These are phyloP conservation scores for Ammopiptanthus mongolicus DNA, from an alignment of 306 rosid genomes.

Conservation along the genomic window DNA sequence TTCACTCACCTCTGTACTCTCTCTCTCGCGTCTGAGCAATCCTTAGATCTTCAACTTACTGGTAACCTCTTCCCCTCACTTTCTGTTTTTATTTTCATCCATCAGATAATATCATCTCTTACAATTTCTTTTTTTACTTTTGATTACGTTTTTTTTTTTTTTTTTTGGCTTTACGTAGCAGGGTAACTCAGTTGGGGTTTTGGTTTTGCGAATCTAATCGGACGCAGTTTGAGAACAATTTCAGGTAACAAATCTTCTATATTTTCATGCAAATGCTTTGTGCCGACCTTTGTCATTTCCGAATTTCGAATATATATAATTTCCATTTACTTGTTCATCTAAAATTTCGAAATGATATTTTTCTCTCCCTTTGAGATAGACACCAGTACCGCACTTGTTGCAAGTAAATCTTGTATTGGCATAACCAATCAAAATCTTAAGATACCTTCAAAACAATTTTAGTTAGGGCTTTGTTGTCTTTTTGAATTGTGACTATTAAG, in stretches of 20 bases:
- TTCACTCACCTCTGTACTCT: neutral
- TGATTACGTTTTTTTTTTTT: neutral
- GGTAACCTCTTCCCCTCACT: neutral
- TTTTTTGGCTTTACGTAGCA: neutral
- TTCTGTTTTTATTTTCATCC: neutral
- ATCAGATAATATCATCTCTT: neutral
- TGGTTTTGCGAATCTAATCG: neutral
- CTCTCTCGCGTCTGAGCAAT: neutral
- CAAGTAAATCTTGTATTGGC: too few species aligned
- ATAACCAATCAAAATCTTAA: too few species aligned
- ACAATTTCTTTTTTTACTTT: neutral
- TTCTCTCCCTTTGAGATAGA: neutral
- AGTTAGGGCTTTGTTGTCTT: too few species aligned
- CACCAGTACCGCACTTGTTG: neutral
- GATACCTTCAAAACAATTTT: too few species aligned
- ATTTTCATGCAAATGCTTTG: neutral
- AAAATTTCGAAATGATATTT: neutral
- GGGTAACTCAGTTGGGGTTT: constrained; percentile 19
- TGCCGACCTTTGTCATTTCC: neutral
- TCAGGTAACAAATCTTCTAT: neutral
- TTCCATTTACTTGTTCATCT: neutral
- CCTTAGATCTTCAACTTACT: constrained; percentile 9
- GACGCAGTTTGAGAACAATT: neutral
- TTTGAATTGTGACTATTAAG: too few species aligned
- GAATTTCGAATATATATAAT: neutral